Conservation (phyloP, 495 filamentous ascomycete genomes). For the Cudoniella acicularis region DNA sequence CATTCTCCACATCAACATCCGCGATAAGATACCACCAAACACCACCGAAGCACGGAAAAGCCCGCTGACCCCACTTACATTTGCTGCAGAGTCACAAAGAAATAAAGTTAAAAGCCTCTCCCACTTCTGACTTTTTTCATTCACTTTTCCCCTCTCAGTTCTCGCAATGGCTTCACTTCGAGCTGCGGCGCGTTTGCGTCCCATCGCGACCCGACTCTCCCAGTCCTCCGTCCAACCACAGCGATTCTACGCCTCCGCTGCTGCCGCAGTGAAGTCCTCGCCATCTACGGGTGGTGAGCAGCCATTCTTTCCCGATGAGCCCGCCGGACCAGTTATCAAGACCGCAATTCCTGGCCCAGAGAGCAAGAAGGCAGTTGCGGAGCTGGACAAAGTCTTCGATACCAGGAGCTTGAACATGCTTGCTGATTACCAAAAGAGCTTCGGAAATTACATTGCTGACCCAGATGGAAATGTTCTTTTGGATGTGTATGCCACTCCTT, state of each 20-base stretch:
- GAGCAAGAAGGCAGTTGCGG: slow-evolving; percentile 63
- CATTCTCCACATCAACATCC: not conserved
- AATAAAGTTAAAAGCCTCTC: not conserved
- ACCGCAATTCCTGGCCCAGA: slow-evolving; percentile 83
- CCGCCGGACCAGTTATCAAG: slow-evolving; percentile 65
- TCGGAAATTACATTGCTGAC: slow-evolving; percentile 78
- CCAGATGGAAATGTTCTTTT: slow-evolving; percentile 79
- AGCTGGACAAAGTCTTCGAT: slow-evolving; percentile 86
- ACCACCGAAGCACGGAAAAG: not conserved
- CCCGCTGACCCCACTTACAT: slow-evolving; percentile 10
- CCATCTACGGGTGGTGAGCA: slow-evolving; percentile 11
- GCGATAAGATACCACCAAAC: not conserved
- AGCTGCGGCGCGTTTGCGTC: slow-evolving; percentile 25
- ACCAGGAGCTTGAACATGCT: slow-evolving; percentile 92
- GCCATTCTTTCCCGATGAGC: slow-evolving; percentile 69
- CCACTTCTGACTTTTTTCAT: not conserved
- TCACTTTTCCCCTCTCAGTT: slow-evolving; percentile 1
- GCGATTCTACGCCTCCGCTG: slow-evolving; percentile 19
- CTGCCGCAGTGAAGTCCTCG: slow-evolving; percentile 10
- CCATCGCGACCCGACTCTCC: slow-evolving; percentile 10
- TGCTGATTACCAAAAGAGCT: slow-evolving; percentile 72
- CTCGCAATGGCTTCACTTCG: slow-evolving; percentile 27
- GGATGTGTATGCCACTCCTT: slow-evolving; percentile 56
- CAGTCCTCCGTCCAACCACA: not conserved
- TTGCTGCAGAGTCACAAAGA: slow-evolving; percentile 2